A percentile compares a stretch with the other conserved stretches of the same genome.
phyloP scores from a whole-genome alignment of 1,284 basidiomycete species.

The Mycosarcoma mackinlayi region DNA sequence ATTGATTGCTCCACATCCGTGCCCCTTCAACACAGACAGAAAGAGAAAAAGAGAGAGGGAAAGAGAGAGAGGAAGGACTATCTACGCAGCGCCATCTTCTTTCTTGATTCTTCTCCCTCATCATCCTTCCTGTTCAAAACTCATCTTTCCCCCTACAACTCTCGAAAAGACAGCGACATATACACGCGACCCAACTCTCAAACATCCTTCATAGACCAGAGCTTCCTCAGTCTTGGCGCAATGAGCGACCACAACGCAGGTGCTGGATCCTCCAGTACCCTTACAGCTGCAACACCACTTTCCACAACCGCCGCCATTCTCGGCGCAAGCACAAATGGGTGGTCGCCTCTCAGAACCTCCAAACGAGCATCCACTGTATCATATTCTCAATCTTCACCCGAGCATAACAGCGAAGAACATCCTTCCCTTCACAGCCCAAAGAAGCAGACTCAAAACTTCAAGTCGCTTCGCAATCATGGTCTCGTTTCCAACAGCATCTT shows the following conservation, averaged over 20 bases:
- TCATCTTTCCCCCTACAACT: neutral
- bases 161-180: no score
- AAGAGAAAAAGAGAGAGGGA: no score
- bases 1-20: no score
- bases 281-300: conserved; percentile 31
- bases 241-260: conserved; percentile 27
- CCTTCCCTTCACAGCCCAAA: conserved; percentile 45
- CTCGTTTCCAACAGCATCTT: conserved; percentile 64
- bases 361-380: conserved; percentile 34
- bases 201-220: no score
- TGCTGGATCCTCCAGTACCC: conserved; percentile 13
- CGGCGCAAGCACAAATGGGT: conserved; percentile 58
- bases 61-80: no score
- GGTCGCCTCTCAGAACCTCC: conserved; percentile 51
- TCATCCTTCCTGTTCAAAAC: neutral
- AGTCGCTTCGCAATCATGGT: conserved; percentile 52
- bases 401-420: conserved; percentile 31
- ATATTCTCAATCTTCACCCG: conserved; percentile 33
- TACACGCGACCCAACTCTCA: no score
- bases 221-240: conserved; percentile 4
- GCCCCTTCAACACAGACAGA: no score
- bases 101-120: no score
- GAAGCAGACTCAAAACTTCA: conserved; percentile 49
- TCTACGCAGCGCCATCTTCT: no score
- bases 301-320: conserved; percentile 56